Evolutionary conservation across 192 early-diverging fungal species (phyloP), one percentile per base, ranked within the genome.

Genomic region (Chytriomyces confervae): DNA sequence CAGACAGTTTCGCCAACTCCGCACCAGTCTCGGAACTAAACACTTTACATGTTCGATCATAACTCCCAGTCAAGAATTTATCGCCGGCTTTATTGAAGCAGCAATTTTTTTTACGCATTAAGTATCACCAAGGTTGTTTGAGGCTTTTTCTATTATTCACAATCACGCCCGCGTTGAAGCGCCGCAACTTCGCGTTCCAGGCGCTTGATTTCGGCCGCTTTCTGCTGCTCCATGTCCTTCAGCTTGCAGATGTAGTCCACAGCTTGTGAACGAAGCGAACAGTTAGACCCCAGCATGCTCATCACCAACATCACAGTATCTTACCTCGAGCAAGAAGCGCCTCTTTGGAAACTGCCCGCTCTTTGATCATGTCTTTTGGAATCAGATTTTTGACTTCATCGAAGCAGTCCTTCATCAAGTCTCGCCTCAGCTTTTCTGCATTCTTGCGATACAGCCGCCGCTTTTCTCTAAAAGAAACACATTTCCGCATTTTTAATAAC

Each of bases 41-140:
- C 7, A 88, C 53, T 63, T 88, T 88, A 62, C 84, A 85, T 10
- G 79, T 57, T 10, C 87, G 75, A 65, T 88, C 87, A 75, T 88
- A 88, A 60, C 85, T 83, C 11, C 83, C 85, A 18, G 87, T 87
- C 10, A 84, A 69, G 46, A 81, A 67, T 29, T 84, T 85, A 27
- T 63, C 60, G 16, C 87, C 87, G 45, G 72, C 43, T 50, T 87
- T 87, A 75, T 84, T 86, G 71, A 88, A 84, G 11, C 76, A 79
- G 72, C 85, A 88, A 61, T 88, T 88, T n/a, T n/a, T n/a, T n/a
- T n/a, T n/a, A n/a, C n/a, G n/a, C n/a, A 36, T 36, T 36, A 36
- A 36, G 36, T 36, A 36, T 4, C 36, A 36, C 36, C 36, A 36
- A 36, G 36, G 36, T 36, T 36, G 36, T 36, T 36, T 36, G 36